phyloP scores from a whole-genome alignment of 768 basidiomycete genomes.

The Scleroderma bovista region DNA sequence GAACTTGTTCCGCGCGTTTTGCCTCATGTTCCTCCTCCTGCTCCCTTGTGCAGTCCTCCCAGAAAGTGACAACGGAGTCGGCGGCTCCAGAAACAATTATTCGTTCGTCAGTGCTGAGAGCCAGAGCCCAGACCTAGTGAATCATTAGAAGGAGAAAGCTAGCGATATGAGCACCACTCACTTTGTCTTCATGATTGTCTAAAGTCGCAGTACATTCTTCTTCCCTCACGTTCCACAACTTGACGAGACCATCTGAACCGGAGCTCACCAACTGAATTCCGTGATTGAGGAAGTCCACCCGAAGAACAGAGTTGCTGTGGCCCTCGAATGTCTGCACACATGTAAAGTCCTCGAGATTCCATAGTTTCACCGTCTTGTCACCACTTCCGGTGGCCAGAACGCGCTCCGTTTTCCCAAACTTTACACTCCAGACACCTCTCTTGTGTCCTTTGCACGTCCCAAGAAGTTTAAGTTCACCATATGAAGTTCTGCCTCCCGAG shows the following conservation, averaged over 20 bases:
- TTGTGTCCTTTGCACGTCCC: slow-evolving; percentile 96
- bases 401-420: slow-evolving; percentile 77
- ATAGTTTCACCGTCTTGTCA: slow-evolving; percentile 90
- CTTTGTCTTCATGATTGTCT: slow-evolving; percentile 98
- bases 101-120: slow-evolving; percentile 73
- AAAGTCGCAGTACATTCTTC: slow-evolving; percentile 86
- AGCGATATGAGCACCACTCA: slow-evolving; percentile 26
- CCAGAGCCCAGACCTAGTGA: slow-evolving; percentile 92
- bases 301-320: slow-evolving; percentile 92
- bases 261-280: slow-evolving; percentile 86
- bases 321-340: slow-evolving; percentile 98
- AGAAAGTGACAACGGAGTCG: slow-evolving; percentile 93
- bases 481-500: slow-evolving; percentile 37
- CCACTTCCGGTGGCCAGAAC: slow-evolving; percentile 91
- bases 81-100: slow-evolving; percentile 92
- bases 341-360: slow-evolving; percentile 90
- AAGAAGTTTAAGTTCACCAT: slow-evolving; percentile 67
- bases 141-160: background rate
- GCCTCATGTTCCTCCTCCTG: slow-evolving; percentile 69
- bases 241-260: slow-evolving; percentile 92
- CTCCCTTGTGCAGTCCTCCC: slow-evolving; percentile 91
- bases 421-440: slow-evolving; percentile 92
- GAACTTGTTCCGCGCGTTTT: slow-evolving; percentile 65
- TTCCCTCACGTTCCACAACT: slow-evolving; percentile 87
- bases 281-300: slow-evolving; percentile 83